Evolutionary conservation across 2,329 filamentous ascomycete species (phyloP).

Genomic region (Grosmannia huntii): DNA sequence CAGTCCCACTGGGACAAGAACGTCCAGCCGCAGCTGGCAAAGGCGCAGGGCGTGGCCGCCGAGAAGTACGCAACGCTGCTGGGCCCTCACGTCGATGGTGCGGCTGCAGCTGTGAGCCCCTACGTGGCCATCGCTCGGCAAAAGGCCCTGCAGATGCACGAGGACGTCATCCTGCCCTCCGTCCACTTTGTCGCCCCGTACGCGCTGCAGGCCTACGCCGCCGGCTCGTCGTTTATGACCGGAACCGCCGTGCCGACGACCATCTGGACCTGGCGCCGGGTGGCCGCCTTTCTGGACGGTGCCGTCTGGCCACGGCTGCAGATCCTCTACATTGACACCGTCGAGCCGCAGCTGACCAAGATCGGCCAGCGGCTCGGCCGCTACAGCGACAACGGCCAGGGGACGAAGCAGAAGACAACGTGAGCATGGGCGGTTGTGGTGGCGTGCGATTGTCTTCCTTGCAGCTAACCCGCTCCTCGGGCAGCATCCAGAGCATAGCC

Average conservation of each 20-base stretch:
- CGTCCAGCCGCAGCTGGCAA: constrained; percentile 60
- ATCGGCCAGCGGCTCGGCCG: constrained; percentile 82
- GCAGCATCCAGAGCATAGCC: constrained; percentile 4
- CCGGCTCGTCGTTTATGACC: constrained; percentile 52
- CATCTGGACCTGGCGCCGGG: constrained; percentile 56
- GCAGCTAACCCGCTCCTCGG: neutral
- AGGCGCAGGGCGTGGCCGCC: constrained; percentile 47
- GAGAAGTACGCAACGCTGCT: constrained; percentile 58
- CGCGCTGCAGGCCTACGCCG: constrained; percentile 52
- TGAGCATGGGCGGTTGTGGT: neutral
- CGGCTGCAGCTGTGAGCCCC: constrained; percentile 45
- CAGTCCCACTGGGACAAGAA: constrained; percentile 66
- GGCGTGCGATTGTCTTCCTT: neutral
- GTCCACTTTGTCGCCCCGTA: constrained; percentile 55
- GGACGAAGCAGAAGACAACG: neutral
- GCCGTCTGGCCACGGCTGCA: constrained; percentile 72
- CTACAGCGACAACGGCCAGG: constrained; percentile 39
- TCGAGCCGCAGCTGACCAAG: constrained; percentile 86
- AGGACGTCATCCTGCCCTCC: constrained; percentile 60
- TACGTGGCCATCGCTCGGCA: constrained; percentile 57
- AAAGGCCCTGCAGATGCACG: constrained; percentile 54
- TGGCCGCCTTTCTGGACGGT: constrained; percentile 57
- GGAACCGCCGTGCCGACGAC: constrained; percentile 61
- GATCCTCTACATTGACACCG: constrained; percentile 75
- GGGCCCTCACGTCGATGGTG: constrained; percentile 59